phyloP scores from a whole-genome alignment of 257 asterid genomes.

The Nicotiana benthamiana region DNA sequence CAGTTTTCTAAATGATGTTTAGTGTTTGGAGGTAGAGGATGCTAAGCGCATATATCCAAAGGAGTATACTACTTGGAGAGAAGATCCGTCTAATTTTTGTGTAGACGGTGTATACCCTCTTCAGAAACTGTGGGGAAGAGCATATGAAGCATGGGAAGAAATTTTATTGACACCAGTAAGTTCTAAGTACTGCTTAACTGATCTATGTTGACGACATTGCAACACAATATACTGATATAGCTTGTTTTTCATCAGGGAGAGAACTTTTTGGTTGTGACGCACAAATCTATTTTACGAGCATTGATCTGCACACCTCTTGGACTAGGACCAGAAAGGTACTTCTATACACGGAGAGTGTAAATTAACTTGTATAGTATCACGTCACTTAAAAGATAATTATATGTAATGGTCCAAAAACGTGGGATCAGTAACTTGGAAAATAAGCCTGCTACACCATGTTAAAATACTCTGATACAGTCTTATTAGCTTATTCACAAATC shows the following conservation, averaged over 20 bases:
- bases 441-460: neutral
- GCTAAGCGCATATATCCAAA: slow-evolving; percentile 55
- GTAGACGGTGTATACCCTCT: slow-evolving; percentile 55
- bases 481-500: neutral
- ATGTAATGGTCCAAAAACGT: neutral
- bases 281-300: slow-evolving; percentile 77
- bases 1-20: slow-evolving; percentile 37
- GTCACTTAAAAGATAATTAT: neutral
- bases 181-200: neutral
- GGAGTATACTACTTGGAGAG: slow-evolving; percentile 71
- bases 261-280: slow-evolving; percentile 63
- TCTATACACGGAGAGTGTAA: neutral
- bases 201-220: neutral
- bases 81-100: slow-evolving; percentile 59
- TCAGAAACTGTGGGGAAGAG: slow-evolving; percentile 45
- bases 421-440: neutral
- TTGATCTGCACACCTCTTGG: slow-evolving; percentile 84
- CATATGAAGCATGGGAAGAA: slow-evolving; percentile 67
- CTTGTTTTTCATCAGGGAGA: slow-evolving; percentile 45
- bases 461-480: too few relatives aligned
- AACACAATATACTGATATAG: neutral
- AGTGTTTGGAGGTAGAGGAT: slow-evolving; percentile 86
- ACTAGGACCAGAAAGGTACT: slow-evolving; percentile 62
- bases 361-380: neutral
- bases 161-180: slow-evolving; percentile 56